phyloP scores from a whole-genome alignment of 352 stramenopile species.

The Elongisporangium undulatum region DNA sequence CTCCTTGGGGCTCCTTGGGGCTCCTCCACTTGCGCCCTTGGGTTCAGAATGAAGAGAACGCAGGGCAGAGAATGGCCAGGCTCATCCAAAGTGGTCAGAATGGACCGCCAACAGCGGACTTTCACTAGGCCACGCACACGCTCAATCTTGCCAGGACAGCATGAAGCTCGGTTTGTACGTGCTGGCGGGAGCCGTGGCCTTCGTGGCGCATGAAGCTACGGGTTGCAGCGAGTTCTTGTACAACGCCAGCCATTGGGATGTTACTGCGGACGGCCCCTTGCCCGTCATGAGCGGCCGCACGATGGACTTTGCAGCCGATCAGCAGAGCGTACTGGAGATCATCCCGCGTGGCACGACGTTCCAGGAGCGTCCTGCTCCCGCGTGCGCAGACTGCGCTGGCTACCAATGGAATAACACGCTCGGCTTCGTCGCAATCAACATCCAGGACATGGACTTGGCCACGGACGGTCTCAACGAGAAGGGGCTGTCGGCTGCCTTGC shows the following conservation, averaged over 20 bases:
- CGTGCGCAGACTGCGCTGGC: conserved; percentile 36
- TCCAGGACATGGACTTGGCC: conserved; percentile 44
- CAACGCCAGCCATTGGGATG: neutral
- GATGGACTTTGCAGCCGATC: conserved; percentile 56
- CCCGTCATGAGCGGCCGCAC: conserved; percentile 38
- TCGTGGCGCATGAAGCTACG: neutral
- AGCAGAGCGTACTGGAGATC: conserved; percentile 36
- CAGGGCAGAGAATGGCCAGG: neutral
- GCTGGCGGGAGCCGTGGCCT: neutral
- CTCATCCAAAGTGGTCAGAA: neutral
- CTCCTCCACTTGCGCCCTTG: neutral
- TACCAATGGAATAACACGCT: conserved; percentile 34
- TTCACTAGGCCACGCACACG: neutral
- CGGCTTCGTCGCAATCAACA: conserved; percentile 47
- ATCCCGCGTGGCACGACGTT: conserved; percentile 41
- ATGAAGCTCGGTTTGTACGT: neutral
- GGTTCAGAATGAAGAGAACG: neutral
- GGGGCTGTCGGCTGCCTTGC: conserved; percentile 41
- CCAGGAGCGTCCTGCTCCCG: conserved; percentile 30
- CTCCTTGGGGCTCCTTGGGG: neutral
- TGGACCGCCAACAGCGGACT: neutral
- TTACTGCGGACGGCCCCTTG: neutral
- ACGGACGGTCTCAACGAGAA: conserved; percentile 49
- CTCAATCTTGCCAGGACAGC: neutral
- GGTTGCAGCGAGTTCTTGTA: neutral